Base-by-base conservation (phyloP, 2,329 filamentous ascomycete species). In the Xylaria sp. region DNA sequence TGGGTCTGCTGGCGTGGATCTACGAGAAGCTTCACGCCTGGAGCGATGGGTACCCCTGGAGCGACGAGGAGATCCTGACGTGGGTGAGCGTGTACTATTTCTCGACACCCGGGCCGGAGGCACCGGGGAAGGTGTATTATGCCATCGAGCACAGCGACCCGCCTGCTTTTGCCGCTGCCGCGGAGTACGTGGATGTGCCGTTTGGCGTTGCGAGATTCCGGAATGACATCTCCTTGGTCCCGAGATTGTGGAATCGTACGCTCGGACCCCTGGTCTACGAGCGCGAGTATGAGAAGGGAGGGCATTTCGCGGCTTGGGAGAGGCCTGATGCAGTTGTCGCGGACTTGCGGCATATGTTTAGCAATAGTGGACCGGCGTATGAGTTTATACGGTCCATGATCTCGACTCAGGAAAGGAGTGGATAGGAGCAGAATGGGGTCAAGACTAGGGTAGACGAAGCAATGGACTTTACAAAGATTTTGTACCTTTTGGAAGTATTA, bases 231-330 rank as follows among this genome's bases (percentile, higher is more conserved):
- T 15, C 62, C 15, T 33, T 63, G 10, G 25, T 54, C 9, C 67
- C 58, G 46, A 58, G 43, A 28, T n/a, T 69, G 33, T 67, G 64
- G 67, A 60, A 46, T 15, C 63, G 51, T 8, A 67, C 63, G 1
- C 64, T 64, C 6, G 67, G 67, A 2, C 55, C 57, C 1, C 36
- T 67, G 15, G 64, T 69, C 1, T 67, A 59, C 28, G 48, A 64
- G 54, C n/a, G 25, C 1, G 54, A 58, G 20, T 25, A 67, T 41
- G 57, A 49, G 54, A 62, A 39, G 25, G 67, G 67, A 23, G 67
- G 64, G 10, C 67, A 69, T 49, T 67, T 69, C 43, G 63, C 67
- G 10, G 63, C 64, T 2, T 69, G 59, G 63, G 67, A 69, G 41
- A 41, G 59, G 20, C 67, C 67, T 2, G 67, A 69, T 39, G 63